phyloP scores from a whole-genome alignment of 2,329 filamentous ascomycete genomes.

The Lasiodiplodia sp. region DNA sequence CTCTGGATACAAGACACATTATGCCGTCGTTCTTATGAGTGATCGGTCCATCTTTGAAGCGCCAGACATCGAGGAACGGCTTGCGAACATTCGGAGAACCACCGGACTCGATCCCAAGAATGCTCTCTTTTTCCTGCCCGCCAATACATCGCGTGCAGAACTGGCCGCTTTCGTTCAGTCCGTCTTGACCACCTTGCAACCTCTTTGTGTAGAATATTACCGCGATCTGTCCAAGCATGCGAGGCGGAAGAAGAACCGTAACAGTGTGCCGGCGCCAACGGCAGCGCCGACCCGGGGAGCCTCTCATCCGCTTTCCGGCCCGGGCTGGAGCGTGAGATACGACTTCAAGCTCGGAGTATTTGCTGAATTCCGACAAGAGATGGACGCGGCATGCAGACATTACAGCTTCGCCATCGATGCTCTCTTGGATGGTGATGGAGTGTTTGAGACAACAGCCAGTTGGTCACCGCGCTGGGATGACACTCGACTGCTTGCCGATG shows the following conservation, averaged over 20 bases:
- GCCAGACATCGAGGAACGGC: slow-evolving; percentile 73
- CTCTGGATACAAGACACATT: slow-evolving; percentile 78
- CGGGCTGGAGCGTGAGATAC: slow-evolving; percentile 92
- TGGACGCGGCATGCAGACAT: slow-evolving; percentile 83
- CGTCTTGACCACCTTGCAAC: slow-evolving; percentile 76
- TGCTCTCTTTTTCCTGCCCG: slow-evolving; percentile 80
- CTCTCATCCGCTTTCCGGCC: slow-evolving; percentile 81
- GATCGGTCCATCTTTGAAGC: slow-evolving; percentile 68
- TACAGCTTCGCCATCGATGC: slow-evolving; percentile 89
- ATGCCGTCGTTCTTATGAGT: slow-evolving; percentile 79
- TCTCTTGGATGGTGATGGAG: slow-evolving; percentile 76
- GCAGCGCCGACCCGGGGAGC: slow-evolving; percentile 83
- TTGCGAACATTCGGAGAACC: slow-evolving; percentile 79
- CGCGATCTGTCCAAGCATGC: slow-evolving; percentile 91
- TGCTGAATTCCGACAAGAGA: slow-evolving; percentile 91
- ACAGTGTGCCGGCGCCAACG: slow-evolving; percentile 79
- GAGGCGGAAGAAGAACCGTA: slow-evolving; percentile 84
- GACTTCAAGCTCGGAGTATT: slow-evolving; percentile 93
- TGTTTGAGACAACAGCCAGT: slow-evolving; percentile 86
- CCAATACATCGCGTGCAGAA: slow-evolving; percentile 74
- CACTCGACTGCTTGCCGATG: slow-evolving; percentile 84
- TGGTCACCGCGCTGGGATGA: slow-evolving; percentile 94
- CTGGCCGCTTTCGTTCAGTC: slow-evolving; percentile 76
- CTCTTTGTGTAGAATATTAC: slow-evolving; percentile 85
- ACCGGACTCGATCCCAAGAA: slow-evolving; percentile 83